Evolutionary conservation across 768 basidiomycete genomes (phyloP), one percentile per base, ranked within the genome.

Genomic region (Stropharia rugosoannulata): DNA sequence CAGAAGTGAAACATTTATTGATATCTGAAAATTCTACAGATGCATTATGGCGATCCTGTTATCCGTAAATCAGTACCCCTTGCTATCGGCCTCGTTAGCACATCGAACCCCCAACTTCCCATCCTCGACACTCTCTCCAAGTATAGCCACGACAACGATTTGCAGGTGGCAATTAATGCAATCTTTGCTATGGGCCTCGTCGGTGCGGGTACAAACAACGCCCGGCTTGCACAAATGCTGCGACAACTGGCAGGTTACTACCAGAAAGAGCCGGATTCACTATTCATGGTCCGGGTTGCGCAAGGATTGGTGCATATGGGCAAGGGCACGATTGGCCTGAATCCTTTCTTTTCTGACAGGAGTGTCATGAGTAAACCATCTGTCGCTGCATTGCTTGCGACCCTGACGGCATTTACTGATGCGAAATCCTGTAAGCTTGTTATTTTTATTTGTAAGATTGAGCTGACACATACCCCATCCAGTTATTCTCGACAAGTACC

Each of bases 291-390:
- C 16, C 87, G 97, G 52, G 85, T 99, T 56, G 93, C 96, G 2
- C 90, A 98, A 72, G 97, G 97, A 16, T 73, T 98, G 63, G 90
- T 98, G n/a, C 94, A 98, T 70, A 95, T 98, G 95, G 97, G 97
- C 70, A 99, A 99, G 74, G 97, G 97, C 36, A 98, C 95, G 12
- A 92, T 99, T 67, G 91, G 92, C 10, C 77, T 99, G 63, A 98
- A 96, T 70, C 96, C 97, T 3, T 98, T 97, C 87, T 98, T 91
- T 82, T 83, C 82, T 35, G 96, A 98, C 71, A 84, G 96, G 38
- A 84, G 81, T 51, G 87, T 96, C 66, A 89, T 98, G 89, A 90
- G 85, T 65, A 83, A 88, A 49, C 85, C 91, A 1, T 94, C 94
- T 5, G 81, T 97, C 12, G 94, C 95, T 36, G 97, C 96, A 47